These are phyloP conservation scores for Magnusiomyces suaveolens DNA, from an alignment of 1,139 yeast genomes.

Conservation along the genomic window DNA sequence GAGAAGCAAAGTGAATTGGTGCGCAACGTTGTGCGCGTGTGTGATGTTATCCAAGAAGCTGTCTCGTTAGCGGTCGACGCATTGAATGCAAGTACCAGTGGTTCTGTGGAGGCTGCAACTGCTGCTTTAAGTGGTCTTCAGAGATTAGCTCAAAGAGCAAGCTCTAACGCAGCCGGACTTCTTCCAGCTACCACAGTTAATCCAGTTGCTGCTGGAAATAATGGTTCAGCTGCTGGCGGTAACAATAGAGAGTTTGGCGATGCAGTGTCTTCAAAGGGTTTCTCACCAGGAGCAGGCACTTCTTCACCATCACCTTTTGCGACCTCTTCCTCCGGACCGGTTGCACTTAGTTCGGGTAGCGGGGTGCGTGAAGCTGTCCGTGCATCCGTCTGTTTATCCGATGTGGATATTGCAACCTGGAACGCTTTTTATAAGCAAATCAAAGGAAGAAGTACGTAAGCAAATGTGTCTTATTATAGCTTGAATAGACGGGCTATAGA, in stretches of 20 bases:
- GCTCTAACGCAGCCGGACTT: background rate
- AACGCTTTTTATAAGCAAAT: background rate
- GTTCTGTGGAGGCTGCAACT: background rate
- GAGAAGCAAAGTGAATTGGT: slow-evolving; percentile 37
- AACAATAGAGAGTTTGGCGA: background rate
- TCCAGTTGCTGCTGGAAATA: background rate
- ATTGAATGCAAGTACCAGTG: background rate
- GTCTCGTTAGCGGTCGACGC: slow-evolving; percentile 13
- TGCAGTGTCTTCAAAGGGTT: background rate
- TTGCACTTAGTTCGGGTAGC: background rate
- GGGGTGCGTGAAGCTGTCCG: background rate
- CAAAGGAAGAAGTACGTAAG: background rate
- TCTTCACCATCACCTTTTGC: background rate
- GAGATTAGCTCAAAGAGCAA: background rate
- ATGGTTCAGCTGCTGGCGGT: background rate
- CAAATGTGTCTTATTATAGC: too few species aligned
- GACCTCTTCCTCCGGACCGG: background rate
- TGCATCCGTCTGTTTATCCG: background rate
- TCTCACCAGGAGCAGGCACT: background rate
- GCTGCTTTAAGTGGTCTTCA: background rate
- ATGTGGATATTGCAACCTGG: slow-evolving; percentile 1
- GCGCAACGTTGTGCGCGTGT: slow-evolving; percentile 23
- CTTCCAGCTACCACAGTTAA: too few species aligned
- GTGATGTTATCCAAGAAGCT: slow-evolving; percentile 20
- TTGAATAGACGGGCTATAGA: too few species aligned